Evolutionary conservation across 345 rosid species (phyloP).

Genomic region (Syzygium jambos): DNA sequence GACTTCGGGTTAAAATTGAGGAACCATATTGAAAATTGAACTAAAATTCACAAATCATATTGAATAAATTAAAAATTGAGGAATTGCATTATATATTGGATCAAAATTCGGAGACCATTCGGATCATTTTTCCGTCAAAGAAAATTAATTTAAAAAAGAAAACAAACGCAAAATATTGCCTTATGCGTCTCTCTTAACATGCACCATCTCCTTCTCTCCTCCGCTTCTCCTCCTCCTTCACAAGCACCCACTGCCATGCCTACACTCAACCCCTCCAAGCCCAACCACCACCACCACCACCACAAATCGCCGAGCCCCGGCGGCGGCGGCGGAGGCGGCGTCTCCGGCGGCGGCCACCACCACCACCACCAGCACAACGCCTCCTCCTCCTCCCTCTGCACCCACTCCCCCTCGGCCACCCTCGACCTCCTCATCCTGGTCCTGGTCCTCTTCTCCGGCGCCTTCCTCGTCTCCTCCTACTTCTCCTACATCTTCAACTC

Average conservation of each 20-base stretch:
- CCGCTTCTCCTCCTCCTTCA: background rate
- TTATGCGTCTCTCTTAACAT: background rate
- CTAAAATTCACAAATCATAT: too few species aligned
- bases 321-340: background rate
- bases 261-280: background rate
- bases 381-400: conserved; percentile 7
- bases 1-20: too few species aligned
- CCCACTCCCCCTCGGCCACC: conserved; percentile 20
- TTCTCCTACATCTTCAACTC: conserved; percentile 79
- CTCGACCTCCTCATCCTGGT: conserved; percentile 91
- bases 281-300: conserved; percentile 8
- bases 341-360: background rate
- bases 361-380: background rate
- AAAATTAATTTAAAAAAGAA: background rate
- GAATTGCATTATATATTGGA: too few species aligned
- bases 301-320: background rate
- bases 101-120: too few species aligned
- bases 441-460: conserved; percentile 62
- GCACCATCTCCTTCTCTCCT: background rate
- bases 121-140: background rate
- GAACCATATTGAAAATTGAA: too few species aligned
- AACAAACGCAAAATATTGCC: background rate
- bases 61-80: too few species aligned
- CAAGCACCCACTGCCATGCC: background rate
- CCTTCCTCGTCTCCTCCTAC: conserved; percentile 74